These are phyloP conservation scores for Aurantiochytrium sp. DNA, from an alignment of 108 stramenopile genomes.

Conservation along the genomic window DNA sequence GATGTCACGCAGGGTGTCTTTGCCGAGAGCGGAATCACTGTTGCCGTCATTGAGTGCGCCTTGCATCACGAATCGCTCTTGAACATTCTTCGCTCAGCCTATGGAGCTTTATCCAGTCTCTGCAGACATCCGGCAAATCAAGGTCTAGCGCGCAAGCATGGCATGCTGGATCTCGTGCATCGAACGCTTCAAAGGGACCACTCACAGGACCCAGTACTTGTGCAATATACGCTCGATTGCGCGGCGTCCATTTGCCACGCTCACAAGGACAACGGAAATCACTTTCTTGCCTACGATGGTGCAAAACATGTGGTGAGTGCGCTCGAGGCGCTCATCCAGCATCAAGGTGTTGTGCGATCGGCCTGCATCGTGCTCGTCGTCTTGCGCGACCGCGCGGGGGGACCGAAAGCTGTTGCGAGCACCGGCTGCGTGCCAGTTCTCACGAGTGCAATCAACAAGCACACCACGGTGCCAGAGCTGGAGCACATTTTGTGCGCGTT, in stretches of 20 bases:
- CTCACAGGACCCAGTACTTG: not conserved
- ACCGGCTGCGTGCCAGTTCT: not conserved
- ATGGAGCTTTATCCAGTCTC: not conserved
- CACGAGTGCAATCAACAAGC: not conserved
- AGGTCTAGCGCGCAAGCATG: not conserved
- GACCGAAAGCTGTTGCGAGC: not conserved
- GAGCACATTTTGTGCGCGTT: constrained; percentile 2
- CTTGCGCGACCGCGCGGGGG: not conserved
- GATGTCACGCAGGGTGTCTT: not conserved
- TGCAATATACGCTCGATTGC: not conserved
- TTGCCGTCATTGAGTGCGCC: not conserved
- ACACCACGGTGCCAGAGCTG: not conserved
- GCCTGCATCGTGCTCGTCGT: not conserved
- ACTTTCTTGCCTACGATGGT: not conserved
- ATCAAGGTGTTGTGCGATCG: not conserved
- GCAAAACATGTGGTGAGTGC: not conserved
- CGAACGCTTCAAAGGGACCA: not conserved
- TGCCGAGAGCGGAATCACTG: not conserved
- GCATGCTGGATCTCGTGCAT: not conserved
- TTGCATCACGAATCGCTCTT: not conserved
- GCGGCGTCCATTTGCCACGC: constrained; percentile 3
- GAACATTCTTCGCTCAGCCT: not conserved
- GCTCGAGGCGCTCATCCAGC: not conserved
- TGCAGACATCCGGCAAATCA: not conserved
- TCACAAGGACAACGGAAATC: not conserved